Base-by-base conservation (phyloP, 2,329 filamentous ascomycete genomes). In the Aspergillus sergii region DNA sequence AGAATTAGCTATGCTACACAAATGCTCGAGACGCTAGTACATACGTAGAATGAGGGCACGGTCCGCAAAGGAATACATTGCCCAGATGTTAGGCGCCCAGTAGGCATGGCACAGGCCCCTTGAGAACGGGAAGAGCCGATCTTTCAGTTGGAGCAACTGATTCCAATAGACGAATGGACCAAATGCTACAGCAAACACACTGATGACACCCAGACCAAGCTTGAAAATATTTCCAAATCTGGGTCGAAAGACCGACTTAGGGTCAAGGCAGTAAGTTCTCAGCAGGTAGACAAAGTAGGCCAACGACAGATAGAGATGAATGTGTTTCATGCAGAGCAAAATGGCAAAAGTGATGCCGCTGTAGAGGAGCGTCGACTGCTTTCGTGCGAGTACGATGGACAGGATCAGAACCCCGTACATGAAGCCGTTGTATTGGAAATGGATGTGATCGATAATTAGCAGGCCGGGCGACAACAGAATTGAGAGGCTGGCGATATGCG, bases 371-470 rank as follows among this genome's bases (percentile, higher is more conserved):
- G 91, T 91, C 3, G 90, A 90, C 73, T 86, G 88, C 70, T 89
- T 88, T 57, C 92, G 89, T 8, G 93, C 93, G 63, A 96, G 81
- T 1, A 96, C 91, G 55, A 99, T 85, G 2, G 95, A 98, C 59
- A 94, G 84, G 43, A 98, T 86, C 57, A 99, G 83, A 50, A 98
- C 82, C 43, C 95, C 95, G 76, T 98, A 99, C 80, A 99, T 88
- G 80, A 94, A 93, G 46, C 95, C 94, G 81, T 99, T 99, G 82
- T 99, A 99, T 82, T 99, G 95, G 78, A 99, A 99, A 78, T 97
- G 94, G 68, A 97, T 94, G 77, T 99, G 95, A 75, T 99, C 95
- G 77, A 99, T 98, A 75, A 99, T 96, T 64, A 99, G 84, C 41
- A 99, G 86, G 2, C 94, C 95, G 0, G 95, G 95, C 0, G 94